A percentile compares a stretch with the other conserved stretches of the same genome.
These are phyloP conservation scores for Phytophthora foliorum DNA, from an alignment of 352 stramenopile genomes.

Conservation along the genomic window DNA sequence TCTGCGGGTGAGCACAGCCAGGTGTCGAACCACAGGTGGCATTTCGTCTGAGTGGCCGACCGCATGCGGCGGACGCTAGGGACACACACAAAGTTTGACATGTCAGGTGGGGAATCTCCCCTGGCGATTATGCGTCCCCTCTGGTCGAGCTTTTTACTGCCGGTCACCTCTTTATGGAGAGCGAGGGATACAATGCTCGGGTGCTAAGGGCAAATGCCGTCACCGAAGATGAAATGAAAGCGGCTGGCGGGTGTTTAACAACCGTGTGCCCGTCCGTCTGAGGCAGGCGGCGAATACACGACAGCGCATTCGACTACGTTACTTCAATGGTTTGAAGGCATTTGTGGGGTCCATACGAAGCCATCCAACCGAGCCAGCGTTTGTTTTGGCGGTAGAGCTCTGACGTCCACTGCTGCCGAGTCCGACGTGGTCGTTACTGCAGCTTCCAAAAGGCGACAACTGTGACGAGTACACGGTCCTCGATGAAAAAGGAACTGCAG, in stretches of 20 bases:
- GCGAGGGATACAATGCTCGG: background rate
- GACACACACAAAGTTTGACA: background rate
- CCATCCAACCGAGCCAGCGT: background rate
- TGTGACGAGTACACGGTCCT: conserved; percentile 6
- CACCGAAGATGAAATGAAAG: background rate
- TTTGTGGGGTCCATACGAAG: background rate
- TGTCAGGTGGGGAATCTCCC: background rate
- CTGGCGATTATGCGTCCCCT: background rate
- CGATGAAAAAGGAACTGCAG: no score
- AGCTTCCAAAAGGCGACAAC: background rate
- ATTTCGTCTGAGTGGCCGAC: background rate
- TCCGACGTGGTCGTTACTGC: background rate
- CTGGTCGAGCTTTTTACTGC: background rate
- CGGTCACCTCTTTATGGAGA: background rate
- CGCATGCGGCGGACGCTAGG: background rate
- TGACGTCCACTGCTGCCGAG: background rate
- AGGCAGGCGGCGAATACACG: conserved; percentile 7
- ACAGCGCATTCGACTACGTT: background rate
- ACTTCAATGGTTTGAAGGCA: background rate
- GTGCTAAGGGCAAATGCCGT: background rate
- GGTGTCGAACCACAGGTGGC: background rate
- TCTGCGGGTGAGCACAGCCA: background rate
- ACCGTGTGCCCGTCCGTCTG: background rate
- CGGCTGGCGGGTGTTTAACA: conserved; percentile 4
- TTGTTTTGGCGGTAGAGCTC: background rate